Evolutionary conservation across 495 filamentous ascomycete species (phyloP), one percentile per base, ranked within the genome.

Genomic region (Jackrogersella minutella): DNA sequence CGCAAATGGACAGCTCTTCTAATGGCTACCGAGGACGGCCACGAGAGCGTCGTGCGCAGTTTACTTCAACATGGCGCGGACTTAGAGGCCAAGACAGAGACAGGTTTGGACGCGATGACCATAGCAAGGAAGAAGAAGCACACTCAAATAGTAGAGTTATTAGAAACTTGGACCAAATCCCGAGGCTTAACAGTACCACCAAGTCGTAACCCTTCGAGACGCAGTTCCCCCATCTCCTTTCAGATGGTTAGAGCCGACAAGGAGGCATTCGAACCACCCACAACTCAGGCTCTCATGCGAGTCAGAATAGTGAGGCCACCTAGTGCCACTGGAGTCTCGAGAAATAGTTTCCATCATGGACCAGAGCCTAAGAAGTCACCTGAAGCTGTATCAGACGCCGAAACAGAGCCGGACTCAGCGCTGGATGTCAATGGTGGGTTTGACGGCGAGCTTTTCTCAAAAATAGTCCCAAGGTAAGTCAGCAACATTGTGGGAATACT

Each of bases 381-480:
- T 17, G 10, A 17, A 19, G 14, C 4, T 33, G 8, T 5, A 10
- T n/a, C 10, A 14, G 47, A 19, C n/a, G 8, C 11, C 4, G 30
- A 51, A 5, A 2, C 9, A 36, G 31, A 37, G 22, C 3, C 49
- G 13, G 16, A n/a, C 14, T 7, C 9, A 5, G 30, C 7, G 9
- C 7, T 30, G n/a, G 49, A 52, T 17, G 30, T 52, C 5, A 31
- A 52, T 5, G 49, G 49, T 37, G 49, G 49, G 5, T 52, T 52
- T 16, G 49, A 52, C 17, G 49, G 49, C 30, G 31, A 33, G 8
- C 30, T 52, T 21, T 52, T 52, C 14, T 52, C 49, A 10, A 52
- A 17, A 13, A 16, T 31, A 0, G 4, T 31, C 16, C 49, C 30
- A 36, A 21, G 13, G 49, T 52, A 22, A 52, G 49, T 33, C 9